Evolutionary conservation across 768 basidiomycete species (phyloP), one percentile per base, ranked within the genome.

Genomic region (Pisolithus orientalis): DNA sequence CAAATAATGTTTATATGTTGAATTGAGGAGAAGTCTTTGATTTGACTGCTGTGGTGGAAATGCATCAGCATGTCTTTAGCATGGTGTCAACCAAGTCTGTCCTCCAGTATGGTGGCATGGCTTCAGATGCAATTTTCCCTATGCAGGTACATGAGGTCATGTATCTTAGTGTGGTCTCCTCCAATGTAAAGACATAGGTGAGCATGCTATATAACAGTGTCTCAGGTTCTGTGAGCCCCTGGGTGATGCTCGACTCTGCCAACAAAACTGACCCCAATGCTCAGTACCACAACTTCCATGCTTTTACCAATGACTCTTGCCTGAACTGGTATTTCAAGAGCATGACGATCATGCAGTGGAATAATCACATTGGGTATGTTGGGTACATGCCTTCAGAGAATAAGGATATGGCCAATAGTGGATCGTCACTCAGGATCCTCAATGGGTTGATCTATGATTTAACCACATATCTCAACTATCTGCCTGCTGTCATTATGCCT

Each of bases 261-360:
- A 99, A 98, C 72, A 79, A 80, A 62, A 81, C 85, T 21, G 85
- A 90, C 56, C 62, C 71, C 16, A 88, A 94, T 61, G 75, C 87
- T 0, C 75, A 83, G 60, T 99, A 98, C 66, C 96, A 98, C 66
- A 95, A 99, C 65, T 99, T 99, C 81, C 88, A 95, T 16, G 85
- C 85, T 0, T 84, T 76, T 64, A 87, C 85, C 34, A 87, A 84
- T 53, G 95, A 98, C 62, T 86, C 87, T 0, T 82, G 96, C 8
- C 95, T 95, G 0, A 96, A 99, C 64, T 99, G 96, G 96, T 99
- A 98, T 68, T 94, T 89, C 58, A 88, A 98, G 71, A 77, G 75
- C 53, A 98, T 99, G 96, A 88, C 90, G 3, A 67, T 80, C 64
- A 86, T 99, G 87, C 88, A 95, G 6, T 96, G 87, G 75, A 85